These are phyloP conservation scores for Candida krabiensis DNA, from an alignment of 805 yeast species.

Conservation along the genomic window DNA sequence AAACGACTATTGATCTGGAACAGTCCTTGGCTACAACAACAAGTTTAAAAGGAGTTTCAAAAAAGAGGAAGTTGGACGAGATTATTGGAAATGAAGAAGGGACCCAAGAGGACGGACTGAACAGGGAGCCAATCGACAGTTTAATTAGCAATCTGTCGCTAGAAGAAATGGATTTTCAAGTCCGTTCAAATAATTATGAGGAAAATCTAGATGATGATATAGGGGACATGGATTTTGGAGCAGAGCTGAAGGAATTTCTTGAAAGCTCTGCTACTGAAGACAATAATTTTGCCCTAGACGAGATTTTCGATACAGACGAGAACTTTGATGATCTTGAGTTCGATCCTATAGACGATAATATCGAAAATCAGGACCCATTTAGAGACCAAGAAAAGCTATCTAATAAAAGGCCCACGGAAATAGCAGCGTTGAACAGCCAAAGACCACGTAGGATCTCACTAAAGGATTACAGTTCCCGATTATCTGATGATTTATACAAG, in stretches of 20 bases:
- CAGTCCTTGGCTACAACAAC: no score
- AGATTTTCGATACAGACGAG: slow-evolving; percentile 20
- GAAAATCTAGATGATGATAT: slow-evolving; percentile 16
- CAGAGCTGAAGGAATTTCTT: slow-evolving; percentile 20
- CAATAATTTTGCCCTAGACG: slow-evolving; percentile 17
- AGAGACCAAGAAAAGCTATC: not conserved
- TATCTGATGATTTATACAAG: slow-evolving; percentile 4
- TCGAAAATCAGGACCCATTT: not conserved
- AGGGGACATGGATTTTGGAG: slow-evolving; percentile 20
- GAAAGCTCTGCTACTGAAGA: slow-evolving; percentile 16
- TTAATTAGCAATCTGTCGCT: slow-evolving; percentile 34
- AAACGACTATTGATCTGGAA: slow-evolving; percentile 20
- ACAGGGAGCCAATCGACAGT: slow-evolving; percentile 11
- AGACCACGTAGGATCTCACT: slow-evolving; percentile 1
- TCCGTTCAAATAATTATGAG: slow-evolving; percentile 24
- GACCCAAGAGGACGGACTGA: slow-evolving; percentile 2
- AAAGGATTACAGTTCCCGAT: slow-evolving; percentile 1
- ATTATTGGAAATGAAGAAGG: slow-evolving; percentile 11
- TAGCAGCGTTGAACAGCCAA: slow-evolving; percentile 3
- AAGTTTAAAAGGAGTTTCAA: no score
- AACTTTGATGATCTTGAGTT: slow-evolving; percentile 24
- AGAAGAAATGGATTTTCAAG: slow-evolving; percentile 37
- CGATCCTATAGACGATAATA: slow-evolving; percentile 11
- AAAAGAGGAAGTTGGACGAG: slow-evolving; percentile 8
- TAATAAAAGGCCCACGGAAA: not conserved